These are phyloP conservation scores for Thelephora terrestris DNA, from an alignment of 1,284 basidiomycete species.

Conservation along the genomic window DNA sequence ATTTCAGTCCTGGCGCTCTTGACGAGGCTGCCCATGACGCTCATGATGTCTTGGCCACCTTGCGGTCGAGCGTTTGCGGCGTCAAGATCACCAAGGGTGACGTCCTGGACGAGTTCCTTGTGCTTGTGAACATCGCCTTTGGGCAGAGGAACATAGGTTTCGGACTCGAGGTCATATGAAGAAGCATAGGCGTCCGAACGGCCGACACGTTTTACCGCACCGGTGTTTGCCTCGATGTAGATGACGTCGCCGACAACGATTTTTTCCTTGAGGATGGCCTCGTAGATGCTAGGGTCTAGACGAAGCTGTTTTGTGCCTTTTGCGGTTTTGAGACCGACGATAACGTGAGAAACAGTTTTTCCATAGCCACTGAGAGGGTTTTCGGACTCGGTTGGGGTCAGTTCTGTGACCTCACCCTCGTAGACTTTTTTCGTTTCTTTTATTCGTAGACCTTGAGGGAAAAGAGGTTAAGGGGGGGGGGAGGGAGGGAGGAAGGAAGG, in stretches of 20 bases:
- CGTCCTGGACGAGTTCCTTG: constrained; percentile 96
- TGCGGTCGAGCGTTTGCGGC: constrained; percentile 95
- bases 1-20: constrained; percentile 93
- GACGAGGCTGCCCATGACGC: constrained; percentile 95
- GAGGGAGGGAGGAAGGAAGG: background rate
- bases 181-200: constrained; percentile 97
- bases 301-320: constrained; percentile 98
- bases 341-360: constrained; percentile 95
- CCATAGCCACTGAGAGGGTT: constrained; percentile 96
- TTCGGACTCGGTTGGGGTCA: constrained; percentile 92
- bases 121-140: constrained; percentile 98
- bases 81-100: constrained; percentile 93
- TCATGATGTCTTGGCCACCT: constrained; percentile 97
- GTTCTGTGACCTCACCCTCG: constrained; percentile 95
- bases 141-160: constrained; percentile 95
- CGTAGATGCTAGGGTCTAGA: constrained; percentile 92
- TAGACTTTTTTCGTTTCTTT: constrained; percentile 99
- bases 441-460: constrained; percentile 71
- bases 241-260: constrained; percentile 96
- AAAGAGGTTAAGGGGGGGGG: constrained; percentile 5
- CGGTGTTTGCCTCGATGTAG: constrained; percentile 91
- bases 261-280: constrained; percentile 95
- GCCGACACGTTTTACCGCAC: constrained; percentile 96
- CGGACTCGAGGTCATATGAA: constrained; percentile 97
- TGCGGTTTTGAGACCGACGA: constrained; percentile 94